Evolutionary conservation across 805 yeast species (phyloP).

Genomic region (Dipodascus geniculatus): DNA sequence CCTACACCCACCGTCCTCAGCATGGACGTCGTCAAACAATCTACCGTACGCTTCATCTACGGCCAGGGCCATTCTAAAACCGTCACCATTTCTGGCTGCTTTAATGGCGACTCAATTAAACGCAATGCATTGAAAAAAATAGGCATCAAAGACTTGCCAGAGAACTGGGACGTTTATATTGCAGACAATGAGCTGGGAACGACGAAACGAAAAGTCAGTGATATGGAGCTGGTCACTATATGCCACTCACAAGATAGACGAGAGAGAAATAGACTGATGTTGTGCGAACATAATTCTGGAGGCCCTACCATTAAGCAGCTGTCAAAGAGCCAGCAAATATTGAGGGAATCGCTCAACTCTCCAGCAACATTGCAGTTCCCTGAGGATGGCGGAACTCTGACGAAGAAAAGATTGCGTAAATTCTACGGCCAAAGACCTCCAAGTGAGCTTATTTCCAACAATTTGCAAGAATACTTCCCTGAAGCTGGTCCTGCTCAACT

Average conservation of each 20-base stretch:
- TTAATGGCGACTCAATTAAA: conserved; percentile 69
- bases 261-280: conserved; percentile 58
- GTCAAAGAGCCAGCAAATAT: conserved; percentile 18
- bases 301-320: conserved; percentile 36
- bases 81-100: conserved; percentile 67
- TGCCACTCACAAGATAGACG: conserved; percentile 64
- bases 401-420: conserved; percentile 4
- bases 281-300: conserved; percentile 47
- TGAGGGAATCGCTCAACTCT: conserved; percentile 10
- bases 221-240: conserved; percentile 70
- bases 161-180: conserved; percentile 35
- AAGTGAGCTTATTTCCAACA: conserved; percentile 79
- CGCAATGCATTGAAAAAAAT: conserved; percentile 48
- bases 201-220: conserved; percentile 42
- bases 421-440: conserved; percentile 78
- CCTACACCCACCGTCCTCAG: conserved; percentile 14
- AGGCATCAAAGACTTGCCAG: conserved; percentile 21
- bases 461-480: conserved; percentile 86
- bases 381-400: neutral
- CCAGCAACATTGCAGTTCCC: conserved; percentile 2
- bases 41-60: conserved; percentile 52
- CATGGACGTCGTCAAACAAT: conserved; percentile 26
- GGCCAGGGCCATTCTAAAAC: conserved; percentile 62
- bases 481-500: conserved; percentile 59
- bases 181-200: conserved; percentile 43